Evolutionary conservation across 2,329 filamentous ascomycete species (phyloP).

Genomic region (Sclerotinia spermophila): DNA sequence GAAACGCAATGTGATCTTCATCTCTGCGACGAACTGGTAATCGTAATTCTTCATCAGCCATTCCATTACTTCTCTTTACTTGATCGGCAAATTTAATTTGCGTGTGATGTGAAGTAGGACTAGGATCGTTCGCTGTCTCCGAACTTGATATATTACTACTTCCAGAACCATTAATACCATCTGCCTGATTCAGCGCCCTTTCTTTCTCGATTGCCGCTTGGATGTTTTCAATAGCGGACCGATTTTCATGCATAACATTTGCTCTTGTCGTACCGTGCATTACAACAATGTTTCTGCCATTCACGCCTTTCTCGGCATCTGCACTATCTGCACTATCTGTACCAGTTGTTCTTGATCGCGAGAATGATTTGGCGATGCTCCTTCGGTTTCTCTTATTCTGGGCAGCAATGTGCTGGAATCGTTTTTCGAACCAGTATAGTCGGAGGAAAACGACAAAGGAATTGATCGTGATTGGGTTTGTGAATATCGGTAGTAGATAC

Average conservation of each 20-base stretch:
- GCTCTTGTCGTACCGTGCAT: slow-evolving; percentile 55
- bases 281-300: slow-evolving; percentile 62
- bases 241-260: slow-evolving; percentile 56
- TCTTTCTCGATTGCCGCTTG: slow-evolving; percentile 25
- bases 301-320: slow-evolving; percentile 54
- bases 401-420: slow-evolving; percentile 78
- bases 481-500: slow-evolving; percentile 66
- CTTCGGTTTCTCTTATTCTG: slow-evolving; percentile 66
- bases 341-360: slow-evolving; percentile 49
- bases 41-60: slow-evolving; percentile 48
- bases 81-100: slow-evolving; percentile 64
- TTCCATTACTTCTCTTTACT: slow-evolving; percentile 56
- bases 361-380: slow-evolving; percentile 59
- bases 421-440: slow-evolving; percentile 97
- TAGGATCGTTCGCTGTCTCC: slow-evolving; percentile 19
- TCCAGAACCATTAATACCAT: slow-evolving; percentile 24
- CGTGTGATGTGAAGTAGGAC: slow-evolving; percentile 19
- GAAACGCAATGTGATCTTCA: slow-evolving; percentile 82
- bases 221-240: slow-evolving; percentile 42
- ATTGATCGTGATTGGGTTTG: slow-evolving; percentile 82
- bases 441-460: slow-evolving; percentile 86
- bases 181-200: slow-evolving; percentile 22
- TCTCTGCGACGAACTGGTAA: slow-evolving; percentile 54
- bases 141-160: slow-evolving; percentile 23
- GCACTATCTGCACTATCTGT: slow-evolving; percentile 42